phyloP scores from a whole-genome alignment of 352 stramenopile species.

The Globisporangium canariense region DNA sequence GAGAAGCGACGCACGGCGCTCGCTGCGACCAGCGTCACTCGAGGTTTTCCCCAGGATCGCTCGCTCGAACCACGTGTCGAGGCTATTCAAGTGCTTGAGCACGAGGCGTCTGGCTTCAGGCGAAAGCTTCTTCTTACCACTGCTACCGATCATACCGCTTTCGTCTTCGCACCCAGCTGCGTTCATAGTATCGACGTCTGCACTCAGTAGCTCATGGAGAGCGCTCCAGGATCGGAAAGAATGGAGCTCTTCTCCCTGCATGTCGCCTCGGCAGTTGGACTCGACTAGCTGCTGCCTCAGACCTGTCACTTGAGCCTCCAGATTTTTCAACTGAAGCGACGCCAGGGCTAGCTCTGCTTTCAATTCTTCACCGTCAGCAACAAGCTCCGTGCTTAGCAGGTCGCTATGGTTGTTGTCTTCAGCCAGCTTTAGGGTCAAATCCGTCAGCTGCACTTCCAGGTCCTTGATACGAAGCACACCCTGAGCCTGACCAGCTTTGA shows the following conservation, averaged over 20 bases:
- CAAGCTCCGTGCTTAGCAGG: constrained; percentile 9
- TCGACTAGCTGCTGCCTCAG: neutral
- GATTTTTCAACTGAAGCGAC: neutral
- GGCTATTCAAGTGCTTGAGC: constrained; percentile 39
- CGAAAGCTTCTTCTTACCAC: constrained; percentile 8
- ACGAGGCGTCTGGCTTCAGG: constrained; percentile 23
- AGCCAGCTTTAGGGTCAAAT: neutral
- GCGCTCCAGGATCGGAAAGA: constrained; percentile 10
- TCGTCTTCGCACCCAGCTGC: neutral
- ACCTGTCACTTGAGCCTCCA: neutral
- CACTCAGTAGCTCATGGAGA: neutral
- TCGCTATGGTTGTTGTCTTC: neutral
- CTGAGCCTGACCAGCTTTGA: neutral
- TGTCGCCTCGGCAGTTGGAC: constrained; percentile 3
- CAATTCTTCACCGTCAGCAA: neutral
- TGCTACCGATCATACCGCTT: neutral
- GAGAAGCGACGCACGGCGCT: constrained; percentile 4
- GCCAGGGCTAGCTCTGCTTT: neutral
- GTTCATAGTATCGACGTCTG: neutral
- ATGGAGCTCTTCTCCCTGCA: constrained; percentile 14
- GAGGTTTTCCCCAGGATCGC: constrained; percentile 29
- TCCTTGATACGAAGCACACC: neutral
- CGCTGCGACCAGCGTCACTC: neutral
- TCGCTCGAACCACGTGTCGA: constrained; percentile 51
- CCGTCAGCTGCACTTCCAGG: neutral